Evolutionary conservation across 2,329 filamentous ascomycete species (phyloP), one percentile per base, ranked within the genome.

Genomic region (Pseudogymnoascus sp.): DNA sequence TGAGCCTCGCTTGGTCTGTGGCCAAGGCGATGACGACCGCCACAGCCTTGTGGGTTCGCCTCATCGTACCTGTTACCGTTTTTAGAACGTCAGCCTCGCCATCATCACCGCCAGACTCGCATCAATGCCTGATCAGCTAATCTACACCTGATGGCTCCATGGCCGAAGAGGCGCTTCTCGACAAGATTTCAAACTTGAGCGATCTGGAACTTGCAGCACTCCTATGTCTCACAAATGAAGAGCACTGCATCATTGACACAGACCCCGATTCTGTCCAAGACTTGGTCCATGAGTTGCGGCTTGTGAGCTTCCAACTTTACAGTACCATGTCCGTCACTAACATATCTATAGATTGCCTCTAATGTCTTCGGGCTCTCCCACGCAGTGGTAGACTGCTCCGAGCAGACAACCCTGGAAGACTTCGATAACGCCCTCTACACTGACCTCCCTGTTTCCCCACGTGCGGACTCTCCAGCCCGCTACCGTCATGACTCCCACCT

Each of bases 221-320:
- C 42, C 83, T 97, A 60, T 92, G 89, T 72, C 83, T 97, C 61
- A 82, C 92, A 66, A 86, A 87, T 65, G 83, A 87, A 67, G 90
- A 96, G 74, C 92, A 97, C 75, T 96, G 91, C 77, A 86, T 97
- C 69, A 85, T 97, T 71, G 88, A 91, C 75, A 89, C 90, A 14
- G 83, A 86, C 2, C 73, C 77, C 4, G 77, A 83, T 37, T 77
- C 79, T 61, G 76, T 93, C 63, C 81, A 89, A 73, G 82, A 86
- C 67, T 79, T 96, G n/a, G 81, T 87, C 47, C 81, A 84, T 61
- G 91, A 96, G 74, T 78, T 96, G 21, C 82, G 84, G 66, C 77
- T 94, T 71, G 89, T 91, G 76, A 42, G 71, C 64, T 23, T 6
- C 23, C 11, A 35, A 4, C 16, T 59, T 35, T 40, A 7, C 50